Percentiles rank a stretch among this genome's conserved stretches.
phyloP scores from a whole-genome alignment of 371 early-diverging fungal genomes.

The Mycotypha africana region DNA sequence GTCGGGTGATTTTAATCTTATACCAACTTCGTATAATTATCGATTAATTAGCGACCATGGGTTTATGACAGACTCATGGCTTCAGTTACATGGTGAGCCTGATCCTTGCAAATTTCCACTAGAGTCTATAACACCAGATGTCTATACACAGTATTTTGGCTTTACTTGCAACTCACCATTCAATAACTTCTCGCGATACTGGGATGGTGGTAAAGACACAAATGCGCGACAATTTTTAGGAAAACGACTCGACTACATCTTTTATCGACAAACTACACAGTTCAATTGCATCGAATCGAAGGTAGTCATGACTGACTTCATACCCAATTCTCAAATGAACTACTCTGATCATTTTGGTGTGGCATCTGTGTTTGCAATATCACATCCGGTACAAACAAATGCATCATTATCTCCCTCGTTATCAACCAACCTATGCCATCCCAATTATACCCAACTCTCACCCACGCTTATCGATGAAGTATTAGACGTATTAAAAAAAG shows the following conservation, averaged over 20 bases:
- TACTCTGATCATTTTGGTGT: conserved; percentile 53
- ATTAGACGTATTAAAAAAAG: not conserved
- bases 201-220: not conserved
- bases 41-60: conserved; percentile 32
- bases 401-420: no score
- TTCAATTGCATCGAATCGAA: conserved; percentile 23
- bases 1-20: conserved; percentile 48
- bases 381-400: no score
- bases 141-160: conserved; percentile 21
- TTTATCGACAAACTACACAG: conserved; percentile 28
- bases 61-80: conserved; percentile 42
- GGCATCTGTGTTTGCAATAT: conserved; percentile 4
- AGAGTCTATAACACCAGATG: conserved; percentile 1
- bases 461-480: not conserved
- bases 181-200: conserved; percentile 37
- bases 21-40: conserved; percentile 33
- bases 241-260: conserved; percentile 48
- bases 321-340: conserved; percentile 23
- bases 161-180: conserved; percentile 46
- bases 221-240: conserved; percentile 14
- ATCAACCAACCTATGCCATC: conserved; percentile 1
- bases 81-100: conserved; percentile 22
- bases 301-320: conserved; percentile 29
- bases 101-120: conserved; percentile 6
- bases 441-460: conserved; percentile 1